phyloP scores from a whole-genome alignment of 2,329 filamentous ascomycete species.

The Aspergillus arachidicola region DNA sequence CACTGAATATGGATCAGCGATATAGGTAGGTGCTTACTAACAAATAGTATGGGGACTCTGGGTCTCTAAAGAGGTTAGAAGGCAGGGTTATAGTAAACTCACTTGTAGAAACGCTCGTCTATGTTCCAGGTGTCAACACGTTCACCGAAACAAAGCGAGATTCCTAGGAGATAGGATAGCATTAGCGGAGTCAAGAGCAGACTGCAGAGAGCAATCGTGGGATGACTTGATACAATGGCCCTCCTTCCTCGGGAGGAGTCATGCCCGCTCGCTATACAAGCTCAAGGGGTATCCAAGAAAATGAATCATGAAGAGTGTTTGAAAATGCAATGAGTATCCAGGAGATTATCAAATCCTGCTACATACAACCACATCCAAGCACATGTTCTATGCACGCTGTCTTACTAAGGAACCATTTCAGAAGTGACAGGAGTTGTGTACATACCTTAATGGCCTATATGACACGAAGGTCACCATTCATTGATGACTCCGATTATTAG shows the following conservation, averaged over 20 bases:
- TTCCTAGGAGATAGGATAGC: not conserved
- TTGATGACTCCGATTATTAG: not conserved
- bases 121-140: not conserved
- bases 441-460: not conserved
- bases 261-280: not conserved
- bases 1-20: conserved; percentile 59
- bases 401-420: not conserved
- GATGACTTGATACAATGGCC: not conserved
- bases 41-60: not conserved
- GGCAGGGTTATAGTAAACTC: not conserved
- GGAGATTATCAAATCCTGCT: not conserved
- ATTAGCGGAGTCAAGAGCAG: not conserved
- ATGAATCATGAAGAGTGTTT: not conserved
- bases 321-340: not conserved
- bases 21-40: not conserved
- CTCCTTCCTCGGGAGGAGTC: not conserved
- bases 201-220: not conserved
- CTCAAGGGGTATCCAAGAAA: not conserved
- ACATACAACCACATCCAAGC: not conserved
- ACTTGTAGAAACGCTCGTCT: not conserved
- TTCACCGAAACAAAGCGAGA: not conserved
- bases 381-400: not conserved
- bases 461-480: not conserved
- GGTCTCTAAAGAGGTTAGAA: not conserved
- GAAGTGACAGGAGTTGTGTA: not conserved